Base-by-base conservation (phyloP, 1,139 yeast genomes). In the Suhomyces taliae region DNA sequence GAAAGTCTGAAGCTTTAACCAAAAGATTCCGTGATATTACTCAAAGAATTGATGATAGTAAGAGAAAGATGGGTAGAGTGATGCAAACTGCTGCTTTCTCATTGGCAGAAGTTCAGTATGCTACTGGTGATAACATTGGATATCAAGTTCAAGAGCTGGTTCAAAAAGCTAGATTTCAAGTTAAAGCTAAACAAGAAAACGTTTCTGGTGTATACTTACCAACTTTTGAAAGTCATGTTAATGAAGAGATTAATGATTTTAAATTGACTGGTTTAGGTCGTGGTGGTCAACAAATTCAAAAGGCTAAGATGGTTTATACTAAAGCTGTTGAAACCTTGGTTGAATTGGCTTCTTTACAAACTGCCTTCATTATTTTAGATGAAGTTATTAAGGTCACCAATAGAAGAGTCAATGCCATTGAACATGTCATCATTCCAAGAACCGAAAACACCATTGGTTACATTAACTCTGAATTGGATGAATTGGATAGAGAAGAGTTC, bases 81-180 rank as follows among this genome's bases (percentile, higher is more conserved):
- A 93, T 93, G 98, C 99, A 93, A 66, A 88, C 96, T 0, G 99
- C 99, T 1, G 95, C 98, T 0, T 93, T 93, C 65, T 91, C 98
- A 10, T 78, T 93, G 58, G 98, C 99, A 1, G 99, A 93, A 66
- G 98, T 93, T 43, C 87, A 93, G 44, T 93, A 93, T 63, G 99
- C 99, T 33, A 91, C 97, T 3, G 99, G 99, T 49, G 95, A 87
- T 59, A 90, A 90, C 70, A 90, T 93, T 57, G 89, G 90, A 12
- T 91, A 90, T 66, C 98, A 93, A 67, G 96, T 93, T 38, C 96
- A 90, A 70, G 98, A 93, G 69, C 84, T 91, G 44, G 98, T 91
- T 39, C 87, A 86, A 60, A 82, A 81, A 54, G 97, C 98, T 8
- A 79, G 99, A 56, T 90, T 91, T 73, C 87, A 87, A 60, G 95